Conservation (phyloP, 805 yeast genomes). For the Saitoella complicata region DNA sequence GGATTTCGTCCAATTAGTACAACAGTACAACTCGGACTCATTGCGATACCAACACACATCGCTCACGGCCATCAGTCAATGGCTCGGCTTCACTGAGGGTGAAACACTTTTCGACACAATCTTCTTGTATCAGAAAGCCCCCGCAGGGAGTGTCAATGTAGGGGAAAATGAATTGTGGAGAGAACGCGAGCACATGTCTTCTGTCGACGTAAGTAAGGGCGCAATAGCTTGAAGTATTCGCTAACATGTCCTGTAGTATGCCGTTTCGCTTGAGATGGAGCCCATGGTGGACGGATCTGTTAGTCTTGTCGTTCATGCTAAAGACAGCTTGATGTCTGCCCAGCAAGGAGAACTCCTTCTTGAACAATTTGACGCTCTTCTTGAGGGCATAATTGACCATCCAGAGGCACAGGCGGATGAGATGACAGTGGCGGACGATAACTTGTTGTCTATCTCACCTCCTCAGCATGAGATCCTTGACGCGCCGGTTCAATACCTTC, state of each 20-base stretch:
- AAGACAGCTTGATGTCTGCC: constrained; percentile 3
- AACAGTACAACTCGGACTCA: neutral
- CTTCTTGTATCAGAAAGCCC: constrained; percentile 9
- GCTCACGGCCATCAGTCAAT: constrained; percentile 2
- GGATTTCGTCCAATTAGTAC: constrained; percentile 3
- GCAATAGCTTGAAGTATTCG: neutral
- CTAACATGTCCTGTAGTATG: constrained; percentile 1
- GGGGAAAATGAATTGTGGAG: no score
- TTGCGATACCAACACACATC: constrained; percentile 11
- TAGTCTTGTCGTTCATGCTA: neutral
- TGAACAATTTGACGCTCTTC: constrained; percentile 6
- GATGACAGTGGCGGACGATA: constrained; percentile 1
- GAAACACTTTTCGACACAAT: constrained; percentile 10
- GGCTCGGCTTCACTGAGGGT: neutral
- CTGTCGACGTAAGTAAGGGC: constrained; percentile 1
- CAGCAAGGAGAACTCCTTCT: constrained; percentile 9
- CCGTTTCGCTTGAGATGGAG: constrained; percentile 10
- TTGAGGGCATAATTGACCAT: constrained; percentile 1
- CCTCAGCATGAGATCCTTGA: constrained; percentile 1
- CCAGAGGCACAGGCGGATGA: neutral
- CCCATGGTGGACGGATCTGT: constrained; percentile 2
- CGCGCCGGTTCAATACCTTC: constrained; percentile 6
- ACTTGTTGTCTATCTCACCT: constrained; percentile 1
- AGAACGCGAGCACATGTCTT: neutral
- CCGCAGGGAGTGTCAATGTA: no score